Conservation (phyloP, 495 filamentous ascomycete genomes). For the Hypoxylon lenormandii region DNA sequence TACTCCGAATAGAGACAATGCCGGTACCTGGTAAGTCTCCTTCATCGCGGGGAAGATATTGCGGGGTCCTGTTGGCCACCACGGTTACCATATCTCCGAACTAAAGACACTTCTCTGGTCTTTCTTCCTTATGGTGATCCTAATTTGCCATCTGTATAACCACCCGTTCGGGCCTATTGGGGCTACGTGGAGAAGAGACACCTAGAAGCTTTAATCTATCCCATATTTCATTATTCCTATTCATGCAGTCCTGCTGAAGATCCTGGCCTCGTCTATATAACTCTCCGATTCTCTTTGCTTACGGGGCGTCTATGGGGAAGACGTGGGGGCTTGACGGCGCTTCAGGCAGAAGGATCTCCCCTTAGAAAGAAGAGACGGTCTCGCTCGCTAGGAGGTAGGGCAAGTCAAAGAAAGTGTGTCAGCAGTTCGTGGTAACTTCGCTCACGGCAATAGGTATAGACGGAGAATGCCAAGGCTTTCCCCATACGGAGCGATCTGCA, state of each 20-base stretch:
- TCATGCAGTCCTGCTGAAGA: slow-evolving; percentile 28
- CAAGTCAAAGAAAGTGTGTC: slow-evolving; percentile 10
- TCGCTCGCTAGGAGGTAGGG: slow-evolving; percentile 7
- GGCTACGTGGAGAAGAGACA: slow-evolving; percentile 35
- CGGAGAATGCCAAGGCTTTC: slow-evolving; percentile 46
- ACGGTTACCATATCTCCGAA: slow-evolving; percentile 49
- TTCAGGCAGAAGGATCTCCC: slow-evolving; percentile 5
- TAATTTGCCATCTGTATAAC: slow-evolving; percentile 55
- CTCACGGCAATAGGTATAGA: slow-evolving; percentile 34
- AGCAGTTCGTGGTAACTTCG: slow-evolving; percentile 17
- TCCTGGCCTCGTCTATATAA: slow-evolving; percentile 21
- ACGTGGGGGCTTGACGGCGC: slow-evolving; percentile 27
- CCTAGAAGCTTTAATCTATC: slow-evolving; percentile 38
- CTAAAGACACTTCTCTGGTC: slow-evolving; percentile 44
- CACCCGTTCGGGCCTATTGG: slow-evolving; percentile 46
- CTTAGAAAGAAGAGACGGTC: not conserved
- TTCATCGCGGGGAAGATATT: slow-evolving; percentile 52
- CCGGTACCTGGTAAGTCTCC: slow-evolving; percentile 42
- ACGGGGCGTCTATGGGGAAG: not conserved
- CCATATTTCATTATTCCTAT: slow-evolving; percentile 41
- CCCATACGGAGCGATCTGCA: slow-evolving; percentile 40
- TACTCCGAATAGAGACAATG: slow-evolving; percentile 57
- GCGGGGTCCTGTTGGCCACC: slow-evolving; percentile 57
- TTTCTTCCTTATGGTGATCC: slow-evolving; percentile 51
- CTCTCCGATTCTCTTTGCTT: slow-evolving; percentile 11